Percentiles rank a stretch among this genome's conserved stretches.
Conservation (phyloP, 345 rosid genomes). For the Populus euphratica region DNA sequence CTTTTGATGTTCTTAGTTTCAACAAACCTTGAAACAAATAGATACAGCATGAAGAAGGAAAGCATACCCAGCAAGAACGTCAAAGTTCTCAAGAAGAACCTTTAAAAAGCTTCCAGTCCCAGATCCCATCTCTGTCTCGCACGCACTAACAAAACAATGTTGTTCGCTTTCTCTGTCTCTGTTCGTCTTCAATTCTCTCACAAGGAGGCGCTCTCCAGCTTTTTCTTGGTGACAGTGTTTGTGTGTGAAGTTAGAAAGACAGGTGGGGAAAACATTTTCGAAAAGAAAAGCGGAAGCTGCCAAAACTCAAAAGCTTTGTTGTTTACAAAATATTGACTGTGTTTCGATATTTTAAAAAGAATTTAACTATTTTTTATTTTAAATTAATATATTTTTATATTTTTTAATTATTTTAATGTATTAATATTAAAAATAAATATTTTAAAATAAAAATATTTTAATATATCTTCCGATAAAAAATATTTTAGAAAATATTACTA, state of each 20-base stretch:
- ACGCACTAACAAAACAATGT: not conserved
- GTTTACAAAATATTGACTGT: too few species aligned
- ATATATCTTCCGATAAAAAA: too few species aligned
- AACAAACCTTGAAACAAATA: not conserved
- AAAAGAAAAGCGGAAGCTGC: not conserved
- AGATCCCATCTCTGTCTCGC: slow-evolving; percentile 52
- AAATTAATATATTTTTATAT: too few species aligned
- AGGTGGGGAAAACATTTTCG: not conserved
- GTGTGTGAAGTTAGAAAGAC: not conserved
- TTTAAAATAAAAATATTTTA: too few species aligned
- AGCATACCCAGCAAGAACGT: slow-evolving; percentile 85
- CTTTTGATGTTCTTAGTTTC: not conserved
- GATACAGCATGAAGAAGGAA: not conserved
- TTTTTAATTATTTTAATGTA: too few species aligned
- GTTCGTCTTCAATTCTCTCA: not conserved
- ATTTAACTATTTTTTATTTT: too few species aligned
- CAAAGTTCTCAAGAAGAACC: slow-evolving; percentile 68
- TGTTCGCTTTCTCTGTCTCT: not conserved
- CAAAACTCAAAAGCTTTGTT: not conserved
- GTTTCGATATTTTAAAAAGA: too few species aligned
- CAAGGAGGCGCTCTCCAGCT: not conserved
- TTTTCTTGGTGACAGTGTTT: not conserved
- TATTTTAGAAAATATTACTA: too few species aligned
- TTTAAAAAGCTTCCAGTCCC: slow-evolving; percentile 63
- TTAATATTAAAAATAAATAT: too few species aligned